Evolutionary conservation across 768 basidiomycete genomes (phyloP).

Genomic region (Calvatia gigantea): DNA sequence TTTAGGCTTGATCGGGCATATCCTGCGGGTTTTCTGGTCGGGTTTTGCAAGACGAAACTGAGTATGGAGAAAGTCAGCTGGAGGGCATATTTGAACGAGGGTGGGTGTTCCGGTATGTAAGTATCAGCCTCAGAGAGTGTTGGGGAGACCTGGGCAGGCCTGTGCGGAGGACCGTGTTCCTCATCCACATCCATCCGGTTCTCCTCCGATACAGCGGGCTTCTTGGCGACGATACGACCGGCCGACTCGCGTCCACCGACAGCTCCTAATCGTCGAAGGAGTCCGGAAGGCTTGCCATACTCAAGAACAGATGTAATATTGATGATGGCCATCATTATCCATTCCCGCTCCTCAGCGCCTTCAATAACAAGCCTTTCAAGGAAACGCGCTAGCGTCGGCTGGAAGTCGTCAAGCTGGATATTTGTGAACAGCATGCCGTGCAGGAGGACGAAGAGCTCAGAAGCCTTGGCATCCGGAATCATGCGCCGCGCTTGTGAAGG

Average conservation of each 20-base stretch:
- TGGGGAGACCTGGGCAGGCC: constrained; percentile 24
- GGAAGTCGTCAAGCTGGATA: constrained; percentile 91
- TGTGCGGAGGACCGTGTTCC: constrained; percentile 24
- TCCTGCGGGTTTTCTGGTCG: constrained; percentile 55
- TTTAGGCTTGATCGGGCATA: constrained; percentile 61
- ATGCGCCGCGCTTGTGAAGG: constrained; percentile 70
- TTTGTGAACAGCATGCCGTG: constrained; percentile 98
- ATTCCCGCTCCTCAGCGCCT: constrained; percentile 77
- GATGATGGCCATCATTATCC: constrained; percentile 94
- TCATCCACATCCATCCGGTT: constrained; percentile 37
- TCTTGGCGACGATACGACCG: constrained; percentile 48
- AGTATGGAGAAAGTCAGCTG: constrained; percentile 80
- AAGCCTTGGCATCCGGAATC: constrained; percentile 65
- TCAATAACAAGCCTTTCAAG: constrained; percentile 85
- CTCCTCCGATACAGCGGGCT: constrained; percentile 43
- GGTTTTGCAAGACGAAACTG: constrained; percentile 61
- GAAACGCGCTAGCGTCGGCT: constrained; percentile 75
- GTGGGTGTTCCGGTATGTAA: constrained; percentile 45
- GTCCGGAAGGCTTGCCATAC: constrained; percentile 74
- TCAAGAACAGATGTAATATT: constrained; percentile 83
- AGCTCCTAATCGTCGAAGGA: constrained; percentile 63
- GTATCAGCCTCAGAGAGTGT: constrained; percentile 27
- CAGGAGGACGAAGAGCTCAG: constrained; percentile 85
- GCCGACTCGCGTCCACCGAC: constrained; percentile 37
- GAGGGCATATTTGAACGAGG: constrained; percentile 68